Base-by-base conservation (phyloP, 2,329 filamentous ascomycete species). In the Trichoderma sp. region DNA sequence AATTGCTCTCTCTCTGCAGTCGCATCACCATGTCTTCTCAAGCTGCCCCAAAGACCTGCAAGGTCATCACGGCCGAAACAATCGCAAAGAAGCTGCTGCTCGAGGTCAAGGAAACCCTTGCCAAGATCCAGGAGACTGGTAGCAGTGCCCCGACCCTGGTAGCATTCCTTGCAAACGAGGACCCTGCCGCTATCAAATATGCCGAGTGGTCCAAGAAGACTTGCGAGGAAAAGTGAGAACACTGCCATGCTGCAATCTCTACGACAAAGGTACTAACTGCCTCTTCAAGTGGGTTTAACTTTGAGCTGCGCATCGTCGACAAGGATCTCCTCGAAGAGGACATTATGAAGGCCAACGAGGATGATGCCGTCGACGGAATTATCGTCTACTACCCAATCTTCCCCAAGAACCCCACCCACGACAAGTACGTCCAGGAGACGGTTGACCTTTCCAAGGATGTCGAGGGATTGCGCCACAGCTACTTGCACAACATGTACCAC, bases 401-500 rank as follows among this genome's bases (percentile, higher is more conserved):
- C 84, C 89, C 89, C 18, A 87, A 87, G 85, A 93, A 95, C 86
- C 93, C 92, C 71, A 90, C 91, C 33, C 95, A 98, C 85, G 97
- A 99, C 85, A 93, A 94, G 84, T 98, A 98, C 84, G 91, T 99
- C 79, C 96, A 98, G 86, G 95, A 98, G 86, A 94, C 97, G 3
- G 95, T 98, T 75, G 92, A 94, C 75, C 89, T 98, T 60, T 87
- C 90, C 84, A 98, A 99, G 85, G 97, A 99, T 81, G 96, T 99
- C 79, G 97, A 99, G 85, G 97, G 97, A 45, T 91, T 99, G 75
- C 95, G 93, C 80, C 96, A 98, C 85, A 93, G 92, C 82, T 95
- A 98, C 86, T 93, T 98, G 82, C 95, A 96, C 90, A 99, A 99
- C 89, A 98, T 99, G 95, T 99, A 98, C 87, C 94, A 98, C 88